Base-by-base conservation (phyloP, 371 early-diverging fungal genomes). In the Funneliformis caledonium region DNA sequence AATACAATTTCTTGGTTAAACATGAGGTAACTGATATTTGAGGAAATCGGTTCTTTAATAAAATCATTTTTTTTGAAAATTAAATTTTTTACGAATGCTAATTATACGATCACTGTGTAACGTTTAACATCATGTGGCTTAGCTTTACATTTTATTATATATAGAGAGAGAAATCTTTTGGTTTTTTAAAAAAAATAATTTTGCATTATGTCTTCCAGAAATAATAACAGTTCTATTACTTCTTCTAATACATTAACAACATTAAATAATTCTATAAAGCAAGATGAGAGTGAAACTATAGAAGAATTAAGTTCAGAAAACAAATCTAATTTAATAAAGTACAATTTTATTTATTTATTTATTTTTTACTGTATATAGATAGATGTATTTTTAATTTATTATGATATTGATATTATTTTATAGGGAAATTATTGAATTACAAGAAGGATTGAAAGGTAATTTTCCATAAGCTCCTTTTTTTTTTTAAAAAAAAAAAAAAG, bases 391-490 rank as follows among this genome's bases (percentile, higher is more conserved):
- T 37, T 37, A 37, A 45, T 16, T 67, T 65, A 1, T 11, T 5
- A 26, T 8, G 9, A 47, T 62, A 42, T 4, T 76, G 9, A 42
- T 33, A n/a, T 43, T 76, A 8, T 48, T 42, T 33, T 62, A 60
- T 79, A 79, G 80, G 19, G 47, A 79, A 79, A 65, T 79, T 26
- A 7, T 79, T 14, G 80, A 79, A 37, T 42, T 70, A 16, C 80
- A 79, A 79, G 80, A 59, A 60, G 80, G 80, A 11, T n/a, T 79
- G 43, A 79, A 79, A 79, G 80, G 80, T 79, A 76, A 31, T 10
- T 42, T 14, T n/a, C n/a, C n/a, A n/a, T 42, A 59, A 59, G 16
- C 16, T 75, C n/a, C 12, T 50, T 47, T 42, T 19, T 26, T 42
- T 14, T 7, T 33, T 52, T 19, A 22, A 14, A 52, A 2, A 50